Base-by-base conservation (phyloP, 371 early-diverging fungal genomes). In the Apophysomyces elegans region DNA sequence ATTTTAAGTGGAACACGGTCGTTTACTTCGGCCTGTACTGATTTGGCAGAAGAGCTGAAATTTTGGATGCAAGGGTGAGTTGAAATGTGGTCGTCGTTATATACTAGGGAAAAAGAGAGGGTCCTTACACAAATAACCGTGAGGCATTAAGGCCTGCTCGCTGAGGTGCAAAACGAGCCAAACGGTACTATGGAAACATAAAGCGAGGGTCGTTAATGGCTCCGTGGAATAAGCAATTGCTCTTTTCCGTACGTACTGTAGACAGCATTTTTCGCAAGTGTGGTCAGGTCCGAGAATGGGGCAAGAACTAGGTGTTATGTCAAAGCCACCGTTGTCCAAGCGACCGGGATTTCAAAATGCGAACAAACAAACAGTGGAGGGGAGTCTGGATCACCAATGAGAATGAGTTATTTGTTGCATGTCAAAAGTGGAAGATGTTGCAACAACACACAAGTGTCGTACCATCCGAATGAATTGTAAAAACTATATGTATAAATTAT, bases 1-100 rank as follows among this genome's bases (percentile, higher is more conserved):
- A 50, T 50, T 50, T 50, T 50, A 16, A 50, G 21, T 50, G 54
- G 54, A 21, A 50, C 21, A 9, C 21, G 16, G 9, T 50, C 54
- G 54, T 50, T 21, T 7, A 50, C 54, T 50, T 50, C 54, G 0
- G 54, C 54, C 54, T 50, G 54, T 9, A 50, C 54, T 21, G 54
- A 21, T 50, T 50, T 50, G 54, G 54, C 21, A 18, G 54, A 18
- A n/a, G 54, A 50, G 21, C 54, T 50, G 32, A 26, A 50, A 21
- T 21, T 18, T n/a, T 9, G 21, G 16, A 13, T n/a, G 21, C 21
- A 50, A 9, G 21, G n/a, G 18, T 18, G 18, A 50, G 8, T 7
- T 7, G 4, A 21, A 50, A 26, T 26, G 32, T 2, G 32, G 2
- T 26, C 2, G 32, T 26, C 32, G 32, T 26, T 32, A 5, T 21